Evolutionary conservation across 2,329 filamentous ascomycete genomes (phyloP), one percentile per base, ranked within the genome.

Genomic region (Claviceps digitariae): DNA sequence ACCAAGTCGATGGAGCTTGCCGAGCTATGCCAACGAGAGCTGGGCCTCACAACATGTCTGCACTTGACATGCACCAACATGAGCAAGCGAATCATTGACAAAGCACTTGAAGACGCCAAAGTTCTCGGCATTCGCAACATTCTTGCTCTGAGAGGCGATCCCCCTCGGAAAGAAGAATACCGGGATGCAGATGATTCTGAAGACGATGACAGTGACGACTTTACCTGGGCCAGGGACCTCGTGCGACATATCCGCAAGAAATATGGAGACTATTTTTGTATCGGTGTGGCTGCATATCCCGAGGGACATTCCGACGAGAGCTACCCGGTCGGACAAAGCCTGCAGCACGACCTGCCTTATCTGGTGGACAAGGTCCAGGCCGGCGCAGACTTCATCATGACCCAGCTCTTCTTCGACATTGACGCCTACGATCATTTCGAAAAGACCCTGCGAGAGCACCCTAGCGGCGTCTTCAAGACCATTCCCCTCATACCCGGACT

Each of bases 21-120:
- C 47, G 91, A 97, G 72, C 81, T 97, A 62, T 96, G 90, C 69
- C 93, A 97, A 73, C 79, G 90, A 57, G 89, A 95, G 70, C 72
- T 97, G 53, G 87, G 87, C 55, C 77, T 98, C 55, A 97, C 93
- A 44, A 98, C 93, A 56, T 96, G 93, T 68, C 75, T 98, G 59
- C 93, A 98, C 67, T 74, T 98, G 60, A 98, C 93, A 2, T 98
- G 93, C 70, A 98, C 93, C 53, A 97, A 98, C 68, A 97, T 97
- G 91, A 93, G 86, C 66, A 81, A 84, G 59, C 78, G 78, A 50
- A 72, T 95, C 61, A 83, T 98, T 55, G 93, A 98, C 63, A 84
- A 90, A 66, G 87, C 91, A 0, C 73, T 98, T 59, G 87, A 94
- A 62, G 87, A 94, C 64, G 91, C 91, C 48, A 95, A 94, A 70